Evolutionary conservation across 163 green algal genomes (phyloP), one percentile per base, ranked within the genome.

Genomic region (Scenedesmus sp.): DNA sequence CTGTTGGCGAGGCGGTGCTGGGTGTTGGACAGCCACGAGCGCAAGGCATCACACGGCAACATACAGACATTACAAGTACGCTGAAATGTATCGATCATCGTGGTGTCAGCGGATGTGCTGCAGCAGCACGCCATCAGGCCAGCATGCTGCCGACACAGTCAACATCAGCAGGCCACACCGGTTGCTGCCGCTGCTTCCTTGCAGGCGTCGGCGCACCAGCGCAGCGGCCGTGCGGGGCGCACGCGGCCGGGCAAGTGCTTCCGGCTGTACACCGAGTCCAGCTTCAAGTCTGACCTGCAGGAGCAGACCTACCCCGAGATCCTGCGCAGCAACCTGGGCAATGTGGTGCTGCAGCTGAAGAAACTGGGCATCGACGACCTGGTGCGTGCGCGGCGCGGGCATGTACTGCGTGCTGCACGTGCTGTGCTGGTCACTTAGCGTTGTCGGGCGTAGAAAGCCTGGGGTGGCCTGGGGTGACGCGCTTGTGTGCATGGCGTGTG

Each of bases 281-380:
- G 91, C 78, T 99, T 99, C 95, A 97, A 99, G 89, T 97, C 97
- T 87, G 98, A 99, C 94, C 96, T 99, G 83, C 97, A 99, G 94
- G 98, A 99, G 95, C 98, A 99, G 95, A 99, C 98, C 2, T 99
- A 99, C 95, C 98, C 98, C 24, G 98, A 99, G 94, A 99, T 99
- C 93, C 93, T 99, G 93, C 94, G 98, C 46, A 99, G 96, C 85
- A 99, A 99, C 94, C 96, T 99, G 68, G 98, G 97, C 72, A 97
- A 94, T 2, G 98, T 99, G 59, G 98, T 99, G 88, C 94, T 99
- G 92, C 97, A 99, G 95, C 96, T 99, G 20, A 99, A 99, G 92
- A 99, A 99, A 96, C 96, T 99, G 84, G 98, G 98, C 61, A 99
- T 99, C 68, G 97, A 99, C 82, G 98, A 99, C 93, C 94, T 99